Conservation (phyloP, 208 protist genomes). For the Eutreptiella sp. region DNA sequence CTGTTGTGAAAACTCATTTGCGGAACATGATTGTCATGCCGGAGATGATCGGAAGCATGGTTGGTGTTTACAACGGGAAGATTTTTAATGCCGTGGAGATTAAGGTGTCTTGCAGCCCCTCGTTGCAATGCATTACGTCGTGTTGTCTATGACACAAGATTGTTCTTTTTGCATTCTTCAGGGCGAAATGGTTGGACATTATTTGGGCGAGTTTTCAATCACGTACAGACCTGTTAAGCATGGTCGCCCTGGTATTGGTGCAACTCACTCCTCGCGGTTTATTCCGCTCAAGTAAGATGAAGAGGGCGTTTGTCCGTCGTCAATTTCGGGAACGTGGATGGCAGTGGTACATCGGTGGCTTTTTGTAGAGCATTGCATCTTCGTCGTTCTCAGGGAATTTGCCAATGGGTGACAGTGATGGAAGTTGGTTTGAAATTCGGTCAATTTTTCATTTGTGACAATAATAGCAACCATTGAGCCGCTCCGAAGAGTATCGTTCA, state of each 20-base stretch:
- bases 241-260: conserved; percentile 97
- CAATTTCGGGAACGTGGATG: too few species aligned
- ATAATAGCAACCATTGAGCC: too few species aligned
- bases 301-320: too few species aligned
- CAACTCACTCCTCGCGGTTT: conserved; percentile 84
- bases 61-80: conserved; percentile 99
- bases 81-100: conserved; percentile 97
- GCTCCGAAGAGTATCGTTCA: too few species aligned
- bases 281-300: conserved; percentile 70
- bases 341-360: too few species aligned
- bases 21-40: conserved; percentile 99
- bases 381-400: too few species aligned
- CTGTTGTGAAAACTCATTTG: conserved; percentile 96
- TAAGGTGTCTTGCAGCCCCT: conserved; percentile 78
- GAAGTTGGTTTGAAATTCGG: too few species aligned
- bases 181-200: conserved; percentile 99
- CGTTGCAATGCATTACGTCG: neutral
- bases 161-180: too few species aligned
- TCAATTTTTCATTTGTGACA: too few species aligned
- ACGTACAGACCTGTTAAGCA: conserved; percentile 98
- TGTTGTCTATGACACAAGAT: conserved; percentile 2
- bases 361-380: too few species aligned
- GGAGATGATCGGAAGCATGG: conserved; percentile 98
- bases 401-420: too few species aligned
- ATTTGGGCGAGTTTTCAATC: conserved; percentile 99